A percentile compares a stretch with the other conserved stretches of the same genome.
These are phyloP conservation scores for Leucosporidium creatinivorum DNA, from an alignment of 768 basidiomycete species.

Conservation along the genomic window DNA sequence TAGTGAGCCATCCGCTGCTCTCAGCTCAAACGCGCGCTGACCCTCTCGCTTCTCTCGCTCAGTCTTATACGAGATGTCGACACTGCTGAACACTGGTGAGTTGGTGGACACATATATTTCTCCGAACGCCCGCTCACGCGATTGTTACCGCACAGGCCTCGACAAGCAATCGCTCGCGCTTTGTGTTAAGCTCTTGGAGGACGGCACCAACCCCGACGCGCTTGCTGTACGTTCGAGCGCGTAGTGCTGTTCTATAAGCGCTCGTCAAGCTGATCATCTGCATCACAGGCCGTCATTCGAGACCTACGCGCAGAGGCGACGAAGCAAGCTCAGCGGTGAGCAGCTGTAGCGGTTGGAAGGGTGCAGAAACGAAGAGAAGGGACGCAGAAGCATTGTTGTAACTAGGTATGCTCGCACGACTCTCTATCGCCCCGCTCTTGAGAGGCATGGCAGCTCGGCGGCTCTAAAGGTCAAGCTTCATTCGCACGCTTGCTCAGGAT, in stretches of 20 bases:
- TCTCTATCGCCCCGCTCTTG: too few relatives aligned
- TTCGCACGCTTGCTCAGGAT: too few relatives aligned
- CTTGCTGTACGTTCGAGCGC: not conserved
- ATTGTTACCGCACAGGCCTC: not conserved
- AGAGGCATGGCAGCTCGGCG: too few relatives aligned
- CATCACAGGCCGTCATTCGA: not conserved
- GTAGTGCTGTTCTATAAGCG: not conserved
- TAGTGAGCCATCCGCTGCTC: too few relatives aligned
- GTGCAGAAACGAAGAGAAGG: too few relatives aligned
- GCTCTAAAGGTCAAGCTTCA: too few relatives aligned
- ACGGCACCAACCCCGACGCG: not conserved
- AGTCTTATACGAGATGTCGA: conserved; percentile 2
- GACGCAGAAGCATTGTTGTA: too few relatives aligned
- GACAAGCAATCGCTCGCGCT: not conserved
- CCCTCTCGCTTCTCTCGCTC: not conserved
- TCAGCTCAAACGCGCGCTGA: too few relatives aligned
- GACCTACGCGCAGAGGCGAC: not conserved
- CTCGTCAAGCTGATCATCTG: not conserved
- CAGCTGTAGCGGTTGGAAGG: too few relatives aligned
- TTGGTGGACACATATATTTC: too few relatives aligned
- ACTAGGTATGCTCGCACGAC: too few relatives aligned
- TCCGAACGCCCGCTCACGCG: not conserved
- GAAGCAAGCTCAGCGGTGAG: not conserved
- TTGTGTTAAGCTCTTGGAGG: not conserved
- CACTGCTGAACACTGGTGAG: not conserved